phyloP scores from a whole-genome alignment of 352 stramenopile genomes.

The Phytopythium chamaehyphon region DNA sequence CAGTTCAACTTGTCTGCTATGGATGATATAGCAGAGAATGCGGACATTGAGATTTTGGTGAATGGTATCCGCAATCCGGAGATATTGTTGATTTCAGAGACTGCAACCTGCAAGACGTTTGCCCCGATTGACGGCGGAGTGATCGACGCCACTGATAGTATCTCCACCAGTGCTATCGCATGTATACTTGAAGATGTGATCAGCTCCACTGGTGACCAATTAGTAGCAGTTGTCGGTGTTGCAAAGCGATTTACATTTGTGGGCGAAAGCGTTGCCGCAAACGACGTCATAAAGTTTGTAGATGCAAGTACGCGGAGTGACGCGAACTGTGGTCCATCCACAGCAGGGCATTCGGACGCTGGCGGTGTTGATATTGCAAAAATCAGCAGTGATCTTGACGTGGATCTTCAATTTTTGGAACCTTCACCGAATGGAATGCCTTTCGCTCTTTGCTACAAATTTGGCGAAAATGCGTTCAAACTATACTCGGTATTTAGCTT shows the following conservation, averaged over 20 bases:
- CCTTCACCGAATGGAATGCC: constrained; percentile 28
- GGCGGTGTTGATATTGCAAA: constrained; percentile 35
- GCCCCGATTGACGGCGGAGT: constrained; percentile 32
- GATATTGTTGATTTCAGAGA: constrained; percentile 24
- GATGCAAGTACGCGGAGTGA: constrained; percentile 51
- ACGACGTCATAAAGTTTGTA: constrained; percentile 63
- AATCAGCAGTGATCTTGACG: constrained; percentile 16
- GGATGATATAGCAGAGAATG: constrained; percentile 34
- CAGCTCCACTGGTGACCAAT: constrained; percentile 29
- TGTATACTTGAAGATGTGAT: constrained; percentile 34
- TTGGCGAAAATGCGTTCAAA: constrained; percentile 65
- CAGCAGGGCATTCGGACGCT: constrained; percentile 36
- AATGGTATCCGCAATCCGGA: constrained; percentile 42
- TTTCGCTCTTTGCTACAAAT: constrained; percentile 69
- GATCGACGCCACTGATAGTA: constrained; percentile 32
- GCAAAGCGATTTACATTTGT: constrained; percentile 46
- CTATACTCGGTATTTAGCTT: constrained; percentile 43
- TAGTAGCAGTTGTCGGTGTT: constrained; percentile 46
- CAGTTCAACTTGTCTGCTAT: constrained; percentile 26
- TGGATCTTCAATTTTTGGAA: constrained; percentile 38
- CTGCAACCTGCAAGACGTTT: constrained; percentile 18
- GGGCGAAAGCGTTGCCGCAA: constrained; percentile 26
- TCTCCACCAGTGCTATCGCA: constrained; percentile 31
- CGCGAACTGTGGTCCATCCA: constrained; percentile 39
- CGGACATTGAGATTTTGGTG: constrained; percentile 30